These are phyloP conservation scores for Gracilaria gracilis DNA, from an alignment of 23 red algal genomes.

Conservation along the genomic window DNA sequence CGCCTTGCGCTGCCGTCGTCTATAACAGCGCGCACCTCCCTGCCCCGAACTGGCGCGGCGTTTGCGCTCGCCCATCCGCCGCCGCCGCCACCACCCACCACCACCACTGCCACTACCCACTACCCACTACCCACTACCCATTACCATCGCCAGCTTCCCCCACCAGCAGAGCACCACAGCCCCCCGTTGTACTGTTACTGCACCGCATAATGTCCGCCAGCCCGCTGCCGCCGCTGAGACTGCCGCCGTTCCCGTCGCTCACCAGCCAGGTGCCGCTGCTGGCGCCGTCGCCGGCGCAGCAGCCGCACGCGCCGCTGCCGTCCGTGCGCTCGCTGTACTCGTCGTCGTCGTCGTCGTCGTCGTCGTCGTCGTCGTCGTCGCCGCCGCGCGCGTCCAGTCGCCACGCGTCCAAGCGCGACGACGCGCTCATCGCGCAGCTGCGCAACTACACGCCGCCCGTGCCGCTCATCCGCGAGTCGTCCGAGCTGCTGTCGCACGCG, in stretches of 20 bases:
- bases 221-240: constrained; percentile 17
- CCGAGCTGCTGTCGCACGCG: constrained; percentile 15
- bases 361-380: constrained; percentile 13
- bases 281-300: not conserved
- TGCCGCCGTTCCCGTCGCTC: constrained; percentile 26
- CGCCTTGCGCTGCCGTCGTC: not conserved
- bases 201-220: not conserved
- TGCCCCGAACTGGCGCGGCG: not conserved
- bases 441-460: constrained; percentile 11
- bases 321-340: constrained; percentile 22
- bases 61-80: not conserved
- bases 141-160: too few relatives aligned
- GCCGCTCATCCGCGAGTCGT: not conserved
- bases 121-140: too few relatives aligned
- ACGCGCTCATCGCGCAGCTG: constrained; percentile 33
- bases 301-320: constrained; percentile 7
- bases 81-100: not conserved
- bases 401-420: not conserved
- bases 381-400: not conserved
- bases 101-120: too few relatives aligned
- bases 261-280: not conserved
- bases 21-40: not conserved
- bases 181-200: not conserved
- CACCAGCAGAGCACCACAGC: not conserved
- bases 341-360: too few relatives aligned